Evolutionary conservation across 768 basidiomycete species (phyloP), one percentile per base, ranked within the genome.

Genomic region (Hygrophoropsis aurantiaca): DNA sequence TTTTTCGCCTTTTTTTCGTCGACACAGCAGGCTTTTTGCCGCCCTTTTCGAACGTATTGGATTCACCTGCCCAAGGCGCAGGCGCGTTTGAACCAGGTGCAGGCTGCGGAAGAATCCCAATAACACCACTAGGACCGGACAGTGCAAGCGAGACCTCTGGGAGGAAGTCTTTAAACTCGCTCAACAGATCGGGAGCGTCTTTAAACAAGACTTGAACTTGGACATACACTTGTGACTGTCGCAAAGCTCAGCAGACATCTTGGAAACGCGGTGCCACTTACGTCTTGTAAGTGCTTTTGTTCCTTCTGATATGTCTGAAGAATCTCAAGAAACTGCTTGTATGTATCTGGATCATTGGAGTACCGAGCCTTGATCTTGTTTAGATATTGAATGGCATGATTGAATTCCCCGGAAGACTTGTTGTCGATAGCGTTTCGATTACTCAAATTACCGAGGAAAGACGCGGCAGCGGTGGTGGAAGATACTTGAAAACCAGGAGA

Each of bases 361-460:
- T 87, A 98, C 18, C 94, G 84, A 15, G 84, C 84, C 71, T 98
- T 98, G 74, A 99, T 98, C 74, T 94, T 95, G 79, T 97, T 97
- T 58, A 99, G 84, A 65, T 94, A 99, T 58, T 92, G 84, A 53
- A 98, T 98, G 11, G 97, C 97, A 58, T 95, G 87, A 65, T 88
- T 86, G 72, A 93, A 97, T 60, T 97, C 86, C 50, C 75, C 79
- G 10, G 75, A 64, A 11, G 79, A 74, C 44, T 78, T 79, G 52
- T 72, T 69, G 53, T 82, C 81, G 32, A 74, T 68, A 13, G 72
- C 64, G 34, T 74, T 72, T 55, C 72, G 74, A 51, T 73, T 71
- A 48, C 65, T 78, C 52, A 86, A 71, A 40, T 78, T 80, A 23
- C 82, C 81, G 18, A 89, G 74, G 49, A 87, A 76, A 15, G 84